Evolutionary conservation across 2,329 filamentous ascomycete genomes (phyloP).

Genomic region (Sporothrix mexicana): DNA sequence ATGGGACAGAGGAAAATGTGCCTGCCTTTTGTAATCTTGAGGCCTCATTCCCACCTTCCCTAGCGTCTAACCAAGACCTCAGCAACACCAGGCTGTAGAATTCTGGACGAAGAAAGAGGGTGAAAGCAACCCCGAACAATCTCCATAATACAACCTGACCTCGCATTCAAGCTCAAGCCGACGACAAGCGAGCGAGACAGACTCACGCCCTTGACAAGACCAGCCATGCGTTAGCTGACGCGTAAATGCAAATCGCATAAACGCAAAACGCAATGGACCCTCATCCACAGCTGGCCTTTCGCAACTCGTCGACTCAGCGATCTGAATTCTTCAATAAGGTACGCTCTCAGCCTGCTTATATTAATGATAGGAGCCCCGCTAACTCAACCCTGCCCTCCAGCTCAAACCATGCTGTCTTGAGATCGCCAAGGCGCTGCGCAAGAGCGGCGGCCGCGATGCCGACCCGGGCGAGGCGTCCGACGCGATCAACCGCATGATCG

Average conservation of each 20-base stretch:
- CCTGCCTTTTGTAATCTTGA: slow-evolving; percentile 11
- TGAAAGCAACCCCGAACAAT: background rate
- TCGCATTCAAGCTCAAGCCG: slow-evolving; percentile 1
- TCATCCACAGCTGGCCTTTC: slow-evolving; percentile 33
- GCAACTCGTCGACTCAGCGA: slow-evolving; percentile 39
- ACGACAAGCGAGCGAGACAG: slow-evolving; percentile 14
- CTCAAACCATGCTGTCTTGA: slow-evolving; percentile 67
- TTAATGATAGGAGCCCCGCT: background rate
- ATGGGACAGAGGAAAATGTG: background rate
- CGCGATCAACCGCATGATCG: slow-evolving; percentile 52
- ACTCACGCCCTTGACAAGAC: background rate
- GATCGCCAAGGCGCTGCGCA: slow-evolving; percentile 61
- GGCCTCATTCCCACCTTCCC: background rate
- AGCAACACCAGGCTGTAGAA: background rate
- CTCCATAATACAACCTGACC: background rate
- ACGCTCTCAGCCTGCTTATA: background rate
- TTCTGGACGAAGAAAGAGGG: background rate
- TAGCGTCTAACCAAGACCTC: background rate
- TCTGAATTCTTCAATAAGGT: slow-evolving; percentile 42
- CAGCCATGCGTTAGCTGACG: background rate
- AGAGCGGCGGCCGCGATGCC: slow-evolving; percentile 33
- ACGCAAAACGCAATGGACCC: slow-evolving; percentile 33
- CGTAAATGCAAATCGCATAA: background rate
- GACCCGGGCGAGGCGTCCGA: slow-evolving; percentile 45
- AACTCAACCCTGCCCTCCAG: slow-evolving; percentile 45